Evolutionary conservation across 2,329 filamentous ascomycete species (phyloP).

Genomic region (Paraphoma chrysanthemicola): DNA sequence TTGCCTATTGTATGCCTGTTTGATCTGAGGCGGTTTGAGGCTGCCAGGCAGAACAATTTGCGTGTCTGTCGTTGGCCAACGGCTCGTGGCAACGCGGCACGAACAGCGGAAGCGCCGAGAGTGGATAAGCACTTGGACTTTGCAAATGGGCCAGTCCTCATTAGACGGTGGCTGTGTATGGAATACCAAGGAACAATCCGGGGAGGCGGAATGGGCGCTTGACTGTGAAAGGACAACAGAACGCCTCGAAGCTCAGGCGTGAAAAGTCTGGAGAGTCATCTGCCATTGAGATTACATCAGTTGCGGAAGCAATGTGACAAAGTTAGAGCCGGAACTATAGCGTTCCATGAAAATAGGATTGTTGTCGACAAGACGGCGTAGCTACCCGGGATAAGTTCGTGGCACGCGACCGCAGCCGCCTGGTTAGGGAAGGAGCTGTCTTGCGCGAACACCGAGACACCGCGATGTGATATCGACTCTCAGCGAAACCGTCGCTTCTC

Average conservation of each 20-base stretch:
- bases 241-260: conserved; percentile 29
- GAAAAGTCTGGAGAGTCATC: conserved; percentile 37
- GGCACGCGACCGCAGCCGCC: conserved; percentile 23
- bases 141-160: conserved; percentile 11
- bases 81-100: conserved; percentile 23
- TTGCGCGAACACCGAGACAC: conserved; percentile 25
- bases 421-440: conserved; percentile 19
- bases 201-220: conserved; percentile 20
- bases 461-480: neutral
- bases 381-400: conserved; percentile 31
- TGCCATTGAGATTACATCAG: conserved; percentile 34
- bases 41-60: conserved; percentile 42
- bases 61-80: conserved; percentile 32
- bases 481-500: neutral
- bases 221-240: conserved; percentile 20
- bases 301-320: conserved; percentile 15
- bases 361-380: conserved; percentile 12
- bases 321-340: conserved; percentile 24
- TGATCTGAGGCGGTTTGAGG: conserved; percentile 18
- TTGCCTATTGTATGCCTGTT: conserved; percentile 13
- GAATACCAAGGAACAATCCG: conserved; percentile 31
- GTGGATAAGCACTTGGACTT: conserved; percentile 20
- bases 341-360: conserved; percentile 27
- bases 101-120: conserved; percentile 21
- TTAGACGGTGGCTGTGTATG: conserved; percentile 37